These are phyloP conservation scores for Eucalyptus tenuipes DNA, from an alignment of 345 rosid genomes.

Conservation along the genomic window DNA sequence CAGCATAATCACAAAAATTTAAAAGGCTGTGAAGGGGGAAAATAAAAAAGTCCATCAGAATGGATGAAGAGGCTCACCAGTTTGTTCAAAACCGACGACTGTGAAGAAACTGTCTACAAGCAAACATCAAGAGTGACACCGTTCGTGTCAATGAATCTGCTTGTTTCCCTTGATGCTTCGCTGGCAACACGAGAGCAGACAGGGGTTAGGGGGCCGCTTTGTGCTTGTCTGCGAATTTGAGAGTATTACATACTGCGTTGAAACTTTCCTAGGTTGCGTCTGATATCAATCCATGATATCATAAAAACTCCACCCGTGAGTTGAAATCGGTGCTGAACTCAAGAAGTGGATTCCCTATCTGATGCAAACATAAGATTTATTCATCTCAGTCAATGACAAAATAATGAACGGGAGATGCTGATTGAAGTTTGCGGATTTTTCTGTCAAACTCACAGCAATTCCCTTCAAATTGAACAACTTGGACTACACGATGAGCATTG, in stretches of 20 bases:
- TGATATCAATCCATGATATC: slow-evolving; percentile 42
- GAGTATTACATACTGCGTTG: slow-evolving; percentile 15
- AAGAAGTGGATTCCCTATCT: slow-evolving; percentile 38
- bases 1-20: background rate
- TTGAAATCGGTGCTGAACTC: slow-evolving; percentile 24
- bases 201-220: background rate
- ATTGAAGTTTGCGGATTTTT: background rate
- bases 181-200: slow-evolving; percentile 4
- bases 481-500: slow-evolving; percentile 15
- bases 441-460: slow-evolving; percentile 22
- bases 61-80: background rate
- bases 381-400: background rate
- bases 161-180: background rate
- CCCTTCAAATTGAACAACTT: slow-evolving; percentile 28
- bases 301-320: slow-evolving; percentile 13
- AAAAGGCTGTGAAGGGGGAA: background rate
- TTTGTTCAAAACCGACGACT: slow-evolving; percentile 7
- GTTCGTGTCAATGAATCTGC: slow-evolving; percentile 8
- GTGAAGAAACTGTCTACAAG: slow-evolving; percentile 6
- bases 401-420: background rate
- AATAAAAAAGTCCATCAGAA: background rate
- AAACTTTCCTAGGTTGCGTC: slow-evolving; percentile 19
- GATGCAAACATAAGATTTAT: background rate
- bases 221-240: slow-evolving; percentile 7
- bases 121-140: slow-evolving; percentile 36